Conservation (phyloP, 169 alveolate genomes). For the Eimeria sp. region DNA sequence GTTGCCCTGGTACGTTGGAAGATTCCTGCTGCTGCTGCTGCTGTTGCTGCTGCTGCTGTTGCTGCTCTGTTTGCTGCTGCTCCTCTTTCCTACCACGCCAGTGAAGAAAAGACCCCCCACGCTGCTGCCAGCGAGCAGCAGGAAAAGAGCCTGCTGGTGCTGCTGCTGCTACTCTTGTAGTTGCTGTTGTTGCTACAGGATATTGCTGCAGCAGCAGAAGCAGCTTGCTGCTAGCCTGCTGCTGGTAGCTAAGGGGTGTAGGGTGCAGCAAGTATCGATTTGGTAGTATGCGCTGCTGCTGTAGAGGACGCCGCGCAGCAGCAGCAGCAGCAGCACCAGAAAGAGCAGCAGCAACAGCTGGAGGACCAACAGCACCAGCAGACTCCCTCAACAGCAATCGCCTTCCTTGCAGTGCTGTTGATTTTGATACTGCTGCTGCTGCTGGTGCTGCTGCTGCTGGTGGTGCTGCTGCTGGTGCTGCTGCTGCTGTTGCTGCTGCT, state of each 20-base stretch:
- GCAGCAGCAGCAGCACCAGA: not conserved
- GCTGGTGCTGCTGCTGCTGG: not conserved
- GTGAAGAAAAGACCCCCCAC: not conserved
- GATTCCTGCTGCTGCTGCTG: not conserved
- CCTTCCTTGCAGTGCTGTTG: not conserved
- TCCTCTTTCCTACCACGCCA: not conserved
- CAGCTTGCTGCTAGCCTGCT: too few species aligned
- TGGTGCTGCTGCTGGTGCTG: not conserved
- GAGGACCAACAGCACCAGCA: too few species aligned
- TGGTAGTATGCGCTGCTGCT: not conserved
- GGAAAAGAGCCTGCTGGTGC: not conserved
- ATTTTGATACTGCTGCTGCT: not conserved
- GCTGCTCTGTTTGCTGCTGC: not conserved
- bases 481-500: constrained; percentile 18
- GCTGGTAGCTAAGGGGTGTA: too few species aligned
- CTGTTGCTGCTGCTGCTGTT: constrained; percentile 7
- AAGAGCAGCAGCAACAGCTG: not conserved
- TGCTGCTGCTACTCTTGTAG: constrained; percentile 1
- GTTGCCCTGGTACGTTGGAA: not conserved
- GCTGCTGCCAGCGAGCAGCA: constrained; percentile 4
- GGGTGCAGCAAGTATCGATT: too few species aligned
- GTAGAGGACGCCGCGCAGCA: not conserved
- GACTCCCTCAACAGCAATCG: not conserved
- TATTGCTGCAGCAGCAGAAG: not conserved
- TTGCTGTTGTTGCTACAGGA: not conserved